A percentile compares a stretch with the other conserved stretches of the same genome.
Conservation (phyloP, 176 grass and related monocot genomes). For the Guadua angustifolia region DNA sequence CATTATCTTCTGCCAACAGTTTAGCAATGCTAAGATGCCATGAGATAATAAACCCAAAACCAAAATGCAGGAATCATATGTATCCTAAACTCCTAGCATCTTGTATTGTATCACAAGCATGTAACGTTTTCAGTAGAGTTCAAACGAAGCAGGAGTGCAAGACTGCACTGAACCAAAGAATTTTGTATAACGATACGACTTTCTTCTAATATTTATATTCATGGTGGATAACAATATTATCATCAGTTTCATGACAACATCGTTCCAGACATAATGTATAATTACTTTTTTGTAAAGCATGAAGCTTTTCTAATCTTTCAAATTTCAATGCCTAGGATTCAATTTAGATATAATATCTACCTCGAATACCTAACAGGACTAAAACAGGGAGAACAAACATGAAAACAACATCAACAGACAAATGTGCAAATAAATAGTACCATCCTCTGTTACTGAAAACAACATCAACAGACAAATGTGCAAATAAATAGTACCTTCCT, state of each 20-base stretch:
- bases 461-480: conserved; percentile 7
- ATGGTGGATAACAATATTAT: neutral
- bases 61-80: neutral
- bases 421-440: conserved; percentile 6
- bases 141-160: neutral
- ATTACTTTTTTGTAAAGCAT: neutral
- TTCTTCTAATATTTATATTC: neutral
- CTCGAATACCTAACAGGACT: neutral
- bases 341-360: neutral
- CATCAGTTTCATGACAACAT: conserved; percentile 3
- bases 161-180: neutral
- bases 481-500: conserved; percentile 53
- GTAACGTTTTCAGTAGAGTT: neutral
- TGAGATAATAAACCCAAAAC: neutral
- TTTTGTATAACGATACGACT: neutral
- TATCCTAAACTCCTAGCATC: neutral
- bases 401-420: conserved; percentile 1
- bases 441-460: no score
- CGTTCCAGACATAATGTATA: neutral
- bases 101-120: neutral
- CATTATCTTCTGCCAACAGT: conserved; percentile 25
- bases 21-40: neutral
- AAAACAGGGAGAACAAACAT: neutral
- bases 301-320: neutral
- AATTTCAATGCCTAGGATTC: neutral